A percentile compares a stretch with the other conserved stretches of the same genome.
phyloP scores from a whole-genome alignment of 2,329 filamentous ascomycete genomes.

The Monosporascus sp. region DNA sequence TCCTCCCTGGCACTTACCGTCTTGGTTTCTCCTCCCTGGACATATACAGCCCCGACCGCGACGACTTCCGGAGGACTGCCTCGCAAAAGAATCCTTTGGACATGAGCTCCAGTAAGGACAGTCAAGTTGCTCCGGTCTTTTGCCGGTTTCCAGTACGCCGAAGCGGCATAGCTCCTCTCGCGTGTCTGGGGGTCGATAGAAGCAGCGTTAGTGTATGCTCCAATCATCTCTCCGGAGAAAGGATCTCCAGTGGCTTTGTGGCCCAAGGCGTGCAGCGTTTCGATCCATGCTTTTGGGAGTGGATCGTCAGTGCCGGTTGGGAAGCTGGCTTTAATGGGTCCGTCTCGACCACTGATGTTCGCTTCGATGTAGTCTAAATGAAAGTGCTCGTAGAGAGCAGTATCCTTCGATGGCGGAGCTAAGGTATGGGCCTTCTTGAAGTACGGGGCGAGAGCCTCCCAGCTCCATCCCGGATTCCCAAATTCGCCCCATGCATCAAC shows the following conservation, averaged over 20 bases:
- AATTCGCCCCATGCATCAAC: not conserved
- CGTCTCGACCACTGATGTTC: not conserved
- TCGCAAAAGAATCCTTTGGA: not conserved
- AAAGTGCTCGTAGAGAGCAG: not conserved
- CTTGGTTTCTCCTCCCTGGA: not conserved
- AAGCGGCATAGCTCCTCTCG: not conserved
- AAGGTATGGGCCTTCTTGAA: not conserved
- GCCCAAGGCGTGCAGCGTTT: not conserved
- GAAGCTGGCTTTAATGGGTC: not conserved
- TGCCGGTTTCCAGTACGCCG: not conserved
- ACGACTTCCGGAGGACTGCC: not conserved
- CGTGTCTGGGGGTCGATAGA: not conserved
- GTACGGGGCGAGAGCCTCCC: not conserved
- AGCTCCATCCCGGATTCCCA: not conserved
- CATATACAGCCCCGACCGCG: not conserved
- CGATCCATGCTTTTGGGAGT: not conserved
- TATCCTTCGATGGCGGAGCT: not conserved
- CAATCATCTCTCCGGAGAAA: not conserved
- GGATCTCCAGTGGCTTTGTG: not conserved
- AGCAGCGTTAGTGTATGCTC: not conserved
- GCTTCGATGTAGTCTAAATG: not conserved
- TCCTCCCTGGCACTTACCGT: not conserved
- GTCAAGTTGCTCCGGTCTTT: not conserved
- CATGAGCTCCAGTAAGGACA: not conserved
- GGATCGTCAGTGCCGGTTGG: not conserved